A percentile compares a stretch with the other conserved stretches of the same genome.
These are phyloP conservation scores for Solanum chacoense DNA, from an alignment of 305 asterid species.

Conservation along the genomic window DNA sequence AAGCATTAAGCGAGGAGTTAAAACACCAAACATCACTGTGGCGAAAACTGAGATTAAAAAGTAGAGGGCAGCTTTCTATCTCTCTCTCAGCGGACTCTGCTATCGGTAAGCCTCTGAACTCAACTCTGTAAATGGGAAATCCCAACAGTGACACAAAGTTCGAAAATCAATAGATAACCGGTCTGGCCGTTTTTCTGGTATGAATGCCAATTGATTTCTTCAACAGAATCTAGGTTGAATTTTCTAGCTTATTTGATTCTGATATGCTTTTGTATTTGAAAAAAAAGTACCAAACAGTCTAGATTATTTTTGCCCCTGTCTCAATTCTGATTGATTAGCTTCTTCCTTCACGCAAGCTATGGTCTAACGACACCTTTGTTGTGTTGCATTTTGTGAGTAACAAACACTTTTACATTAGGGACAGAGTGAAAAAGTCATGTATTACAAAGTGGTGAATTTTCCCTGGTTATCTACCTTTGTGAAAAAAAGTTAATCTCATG, in stretches of 20 bases:
- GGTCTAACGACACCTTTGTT: not conserved
- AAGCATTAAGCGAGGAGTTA: not conserved
- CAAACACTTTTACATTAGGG: not conserved
- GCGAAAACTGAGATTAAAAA: not conserved
- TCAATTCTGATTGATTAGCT: not conserved
- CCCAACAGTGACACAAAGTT: not conserved
- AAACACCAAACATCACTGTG: not conserved
- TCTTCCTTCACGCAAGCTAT: not conserved
- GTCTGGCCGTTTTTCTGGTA: not conserved
- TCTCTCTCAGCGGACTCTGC: not conserved
- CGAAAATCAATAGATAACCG: not conserved
- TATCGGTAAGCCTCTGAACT: not conserved
- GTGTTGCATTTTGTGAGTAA: not conserved
- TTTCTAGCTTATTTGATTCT: not conserved
- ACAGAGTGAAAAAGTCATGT: not conserved
- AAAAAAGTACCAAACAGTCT: not conserved
- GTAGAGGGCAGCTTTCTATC: not conserved
- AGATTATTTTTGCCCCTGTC: not conserved
- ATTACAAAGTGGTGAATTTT: not conserved
- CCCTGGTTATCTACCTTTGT: not conserved
- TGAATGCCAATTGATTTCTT: not conserved
- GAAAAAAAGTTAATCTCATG: not conserved
- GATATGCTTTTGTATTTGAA: not conserved
- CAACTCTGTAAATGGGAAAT: not conserved
- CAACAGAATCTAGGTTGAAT: not conserved